A percentile compares a stretch with the other conserved stretches of the same genome.
These are phyloP conservation scores for Neltuma alba DNA, from an alignment of 306 rosid species.

Conservation along the genomic window DNA sequence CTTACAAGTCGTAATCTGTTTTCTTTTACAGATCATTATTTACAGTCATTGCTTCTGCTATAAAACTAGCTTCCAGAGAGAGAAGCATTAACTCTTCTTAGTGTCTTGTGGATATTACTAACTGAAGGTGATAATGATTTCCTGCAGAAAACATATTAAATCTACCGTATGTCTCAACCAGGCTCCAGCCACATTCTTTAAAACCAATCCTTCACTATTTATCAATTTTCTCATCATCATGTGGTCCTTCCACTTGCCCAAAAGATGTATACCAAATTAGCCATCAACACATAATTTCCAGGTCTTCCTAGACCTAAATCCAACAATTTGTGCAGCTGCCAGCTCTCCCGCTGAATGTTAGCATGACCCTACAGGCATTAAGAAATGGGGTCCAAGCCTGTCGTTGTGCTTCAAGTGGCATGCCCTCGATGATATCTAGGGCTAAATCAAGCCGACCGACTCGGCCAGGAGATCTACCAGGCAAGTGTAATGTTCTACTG, in stretches of 20 bases:
- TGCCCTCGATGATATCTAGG: constrained; percentile 54
- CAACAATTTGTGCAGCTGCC: constrained; percentile 43
- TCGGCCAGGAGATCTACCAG: constrained; percentile 67
- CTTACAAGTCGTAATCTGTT: neutral
- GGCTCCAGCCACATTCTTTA: constrained; percentile 72
- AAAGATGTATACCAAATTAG: constrained; percentile 60
- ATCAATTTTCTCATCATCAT: constrained; percentile 51
- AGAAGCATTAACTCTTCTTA: constrained; percentile 30
- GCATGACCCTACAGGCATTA: constrained; percentile 67
- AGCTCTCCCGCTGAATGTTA: constrained; percentile 51
- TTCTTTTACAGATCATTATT: constrained; percentile 5
- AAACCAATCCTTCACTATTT: constrained; percentile 49
- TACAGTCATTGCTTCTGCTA: constrained; percentile 12
- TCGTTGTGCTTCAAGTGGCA: constrained; percentile 56
- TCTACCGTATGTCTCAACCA: constrained; percentile 50
- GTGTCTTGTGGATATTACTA: constrained; percentile 6
- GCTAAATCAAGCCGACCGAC: constrained; percentile 61
- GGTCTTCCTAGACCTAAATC: constrained; percentile 37
- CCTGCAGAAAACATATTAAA: constrained; percentile 41
- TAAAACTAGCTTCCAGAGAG: constrained; percentile 35
- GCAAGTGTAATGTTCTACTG: constrained; percentile 62
- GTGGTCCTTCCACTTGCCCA: constrained; percentile 70
- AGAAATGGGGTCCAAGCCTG: constrained; percentile 65
- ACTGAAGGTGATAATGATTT: constrained; percentile 32
- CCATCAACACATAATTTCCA: constrained; percentile 54